Base-by-base conservation (phyloP, 2,329 filamentous ascomycete species). In the Colletotrichum sublineola region DNA sequence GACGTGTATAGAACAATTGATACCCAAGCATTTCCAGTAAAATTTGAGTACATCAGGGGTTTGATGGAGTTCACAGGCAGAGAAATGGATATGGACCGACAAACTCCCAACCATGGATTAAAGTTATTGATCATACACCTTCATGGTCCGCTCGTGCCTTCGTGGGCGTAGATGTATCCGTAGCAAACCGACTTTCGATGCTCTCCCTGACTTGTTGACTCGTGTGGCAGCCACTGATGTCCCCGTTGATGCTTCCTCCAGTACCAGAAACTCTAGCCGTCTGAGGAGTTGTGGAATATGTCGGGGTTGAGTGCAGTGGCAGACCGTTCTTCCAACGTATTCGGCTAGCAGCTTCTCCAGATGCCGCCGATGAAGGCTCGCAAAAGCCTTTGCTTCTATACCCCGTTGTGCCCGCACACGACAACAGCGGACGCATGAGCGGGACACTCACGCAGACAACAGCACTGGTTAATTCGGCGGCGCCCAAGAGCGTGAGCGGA, bases 361-460 rank as follows among this genome's bases (percentile, higher is more conserved):
- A 8, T 3, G 12, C 15, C 6, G 24, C 5, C 14, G 61, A n/a
- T 4, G 24, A 20, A n/a, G 48, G 15, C 31, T 29, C 53, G 6
- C 18, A 48, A 14, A 24, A 53, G 9, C 24, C 24, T 7, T 31
- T 18, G 18, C 48, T 40, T 24, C 36, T 38, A 6, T n/a, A 63
- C 3, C 36, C 40, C 2, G 48, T 44, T 20, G 18, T 63, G 7
- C 48, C 36, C 1, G 48, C 14, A 8, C 61, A 63, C 9, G 61
- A 24, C n/a, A 63, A 15, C 0, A 71, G 18, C 6, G 58, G 68
- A 3, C 65, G 58, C 42, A 71, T 24, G 14, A 71, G 48, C 7
- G 68, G 68, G 1, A 68, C 18, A 9, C 68, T 68, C 0, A 44
- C 57, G 44, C 65, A 71, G 1, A 71, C 18, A 15, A 58, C 15